phyloP scores from a whole-genome alignment of 164 flowering plant genomes.

The Houttuynia cordata region DNA sequence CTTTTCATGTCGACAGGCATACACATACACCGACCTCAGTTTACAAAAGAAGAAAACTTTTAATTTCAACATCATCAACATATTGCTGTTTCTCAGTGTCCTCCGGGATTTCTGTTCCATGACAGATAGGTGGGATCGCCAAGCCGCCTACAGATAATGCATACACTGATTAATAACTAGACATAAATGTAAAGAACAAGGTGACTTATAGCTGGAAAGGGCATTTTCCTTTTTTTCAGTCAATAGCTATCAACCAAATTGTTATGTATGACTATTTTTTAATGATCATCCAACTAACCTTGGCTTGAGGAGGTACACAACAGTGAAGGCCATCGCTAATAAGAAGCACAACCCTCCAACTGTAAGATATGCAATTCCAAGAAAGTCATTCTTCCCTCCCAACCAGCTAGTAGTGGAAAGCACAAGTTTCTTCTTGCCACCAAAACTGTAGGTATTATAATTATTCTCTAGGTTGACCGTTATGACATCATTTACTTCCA shows the following conservation, averaged over 20 bases:
- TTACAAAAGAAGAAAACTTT: neutral
- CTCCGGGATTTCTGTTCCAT: conserved; percentile 63
- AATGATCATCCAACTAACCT: conserved; percentile 34
- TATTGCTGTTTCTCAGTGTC: conserved; percentile 1
- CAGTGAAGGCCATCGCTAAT: conserved; percentile 57
- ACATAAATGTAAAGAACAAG: neutral
- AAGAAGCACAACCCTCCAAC: conserved; percentile 87
- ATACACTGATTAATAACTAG: neutral
- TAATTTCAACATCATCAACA: neutral
- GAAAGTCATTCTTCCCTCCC: conserved; percentile 96
- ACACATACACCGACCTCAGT: neutral
- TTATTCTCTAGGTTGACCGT: conserved; percentile 44
- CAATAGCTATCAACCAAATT: too few relatives aligned
- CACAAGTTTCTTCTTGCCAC: conserved; percentile 90
- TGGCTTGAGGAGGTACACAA: conserved; percentile 79
- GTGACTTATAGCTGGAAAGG: too few relatives aligned
- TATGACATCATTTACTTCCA: conserved; percentile 36
- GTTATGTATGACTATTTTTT: too few relatives aligned
- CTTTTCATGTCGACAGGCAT: neutral
- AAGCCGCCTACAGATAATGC: conserved; percentile 46
- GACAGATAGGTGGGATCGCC: conserved; percentile 73
- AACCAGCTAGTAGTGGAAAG: conserved; percentile 96
- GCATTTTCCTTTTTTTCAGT: too few relatives aligned
- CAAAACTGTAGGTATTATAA: conserved; percentile 86
- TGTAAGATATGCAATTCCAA: conserved; percentile 87